Evolutionary conservation across 305 asterid species (phyloP), one percentile per base, ranked within the genome.

Genomic region (Fraxinus velutina): DNA sequence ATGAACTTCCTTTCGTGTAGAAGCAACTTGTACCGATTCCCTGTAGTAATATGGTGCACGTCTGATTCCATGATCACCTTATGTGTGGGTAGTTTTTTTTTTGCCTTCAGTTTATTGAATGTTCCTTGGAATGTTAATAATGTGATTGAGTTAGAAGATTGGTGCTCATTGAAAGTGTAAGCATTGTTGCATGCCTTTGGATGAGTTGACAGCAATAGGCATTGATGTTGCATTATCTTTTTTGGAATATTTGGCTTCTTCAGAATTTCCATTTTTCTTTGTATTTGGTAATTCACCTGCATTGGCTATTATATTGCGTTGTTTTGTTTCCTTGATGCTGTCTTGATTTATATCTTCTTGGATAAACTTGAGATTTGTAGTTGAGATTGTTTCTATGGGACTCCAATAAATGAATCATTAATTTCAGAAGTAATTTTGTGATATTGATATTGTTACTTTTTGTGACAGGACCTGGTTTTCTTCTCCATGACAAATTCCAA

Each of bases 401-500:
- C 22, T 70, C 72, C 79, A 71, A 33, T 68, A 30, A 37, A 12
- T 12, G 8, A 30, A 36, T 39, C 37, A 21, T 17, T 13, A 60
- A 52, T 80, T 60, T 7, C 33, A 27, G 2, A 34, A 66, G 71
- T 52, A 64, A 21, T 68, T 75, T 73, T 78, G 73, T 66, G 75
- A 70, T 84, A 27, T 62, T 76, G 9, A 79, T 83, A 15, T 68
- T 52, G 21, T 82, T 75, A 34, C 36, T 84, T 70, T 75, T 73
- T 75, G 12, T 79, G 78, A 9, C 82, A 88, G 92, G 89, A 84
- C 75, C 72, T 78, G 33, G 73, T 81, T 84, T 60, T 82, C 77
- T 84, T 36, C 36, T 78, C 76, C 80, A 90, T 90, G 94, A 89
- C 81, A 21, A 88, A 85, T 85, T 84, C 91, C 36, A 87, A 87